Evolutionary conservation across 768 basidiomycete species (phyloP).

Genomic region (Daedalea quercina): DNA sequence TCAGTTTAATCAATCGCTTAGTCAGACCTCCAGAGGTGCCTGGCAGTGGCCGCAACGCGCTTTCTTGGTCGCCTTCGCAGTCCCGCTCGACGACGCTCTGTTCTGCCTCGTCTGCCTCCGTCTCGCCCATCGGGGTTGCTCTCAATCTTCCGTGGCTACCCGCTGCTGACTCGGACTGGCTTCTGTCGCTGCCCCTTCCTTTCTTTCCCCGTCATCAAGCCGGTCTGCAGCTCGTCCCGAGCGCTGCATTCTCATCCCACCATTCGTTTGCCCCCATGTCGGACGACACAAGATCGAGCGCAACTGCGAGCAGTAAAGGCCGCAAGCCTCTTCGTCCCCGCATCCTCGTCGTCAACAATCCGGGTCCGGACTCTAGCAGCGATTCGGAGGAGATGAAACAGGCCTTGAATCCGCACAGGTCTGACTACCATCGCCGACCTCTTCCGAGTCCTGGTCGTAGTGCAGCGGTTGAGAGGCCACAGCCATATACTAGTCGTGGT

Average conservation of each 20-base stretch:
- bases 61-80: conserved; percentile 19
- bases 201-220: conserved; percentile 7
- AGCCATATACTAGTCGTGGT: conserved; percentile 16
- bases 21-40: conserved; percentile 12
- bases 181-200: conserved; percentile 8
- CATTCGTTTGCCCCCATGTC: conserved; percentile 37
- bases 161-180: conserved; percentile 10
- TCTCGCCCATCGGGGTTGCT: neutral
- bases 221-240: neutral
- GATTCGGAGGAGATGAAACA: conserved; percentile 22
- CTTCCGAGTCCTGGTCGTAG: conserved; percentile 24
- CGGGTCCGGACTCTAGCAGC: conserved; percentile 41
- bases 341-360: conserved; percentile 56
- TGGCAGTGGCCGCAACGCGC: conserved; percentile 9
- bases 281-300: conserved; percentile 45
- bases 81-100: conserved; percentile 19
- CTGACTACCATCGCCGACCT: conserved; percentile 21
- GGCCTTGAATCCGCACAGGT: conserved; percentile 15
- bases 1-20: conserved; percentile 11
- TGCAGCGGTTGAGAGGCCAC: conserved; percentile 19
- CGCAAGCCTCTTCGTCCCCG: conserved; percentile 25
- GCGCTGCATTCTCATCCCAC: conserved; percentile 1
- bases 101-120: conserved; percentile 3
- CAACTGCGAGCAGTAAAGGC: conserved; percentile 24
- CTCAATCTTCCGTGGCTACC: neutral